These are phyloP conservation scores for Herpomyces periplanetae DNA, from an alignment of 2,329 filamentous ascomycete species.

Conservation along the genomic window DNA sequence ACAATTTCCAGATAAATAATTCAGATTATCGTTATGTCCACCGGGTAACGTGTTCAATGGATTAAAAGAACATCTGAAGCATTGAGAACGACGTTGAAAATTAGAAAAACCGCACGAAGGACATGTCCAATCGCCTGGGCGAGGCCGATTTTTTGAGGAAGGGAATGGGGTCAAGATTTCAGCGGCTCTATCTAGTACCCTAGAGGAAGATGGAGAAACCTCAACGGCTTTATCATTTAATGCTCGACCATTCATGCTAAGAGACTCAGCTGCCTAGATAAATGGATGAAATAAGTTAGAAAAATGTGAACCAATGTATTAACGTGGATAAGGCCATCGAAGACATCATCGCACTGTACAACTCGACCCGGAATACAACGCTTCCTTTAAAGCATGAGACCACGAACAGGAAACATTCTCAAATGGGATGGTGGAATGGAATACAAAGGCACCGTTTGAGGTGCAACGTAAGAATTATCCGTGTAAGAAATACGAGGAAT, in stretches of 20 bases:
- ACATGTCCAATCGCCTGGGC: conserved; percentile 94
- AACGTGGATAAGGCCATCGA: conserved; percentile 3
- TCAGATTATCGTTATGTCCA: conserved; percentile 10
- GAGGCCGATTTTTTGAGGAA: conserved; percentile 85
- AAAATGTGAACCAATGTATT: conserved; percentile 1
- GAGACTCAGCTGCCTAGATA: conserved; percentile 51
- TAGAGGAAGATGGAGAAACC: conserved; percentile 83
- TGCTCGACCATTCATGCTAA: conserved; percentile 95
- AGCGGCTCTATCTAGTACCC: conserved; percentile 69
- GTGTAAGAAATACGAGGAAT: too few species aligned
- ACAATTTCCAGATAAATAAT: conserved; percentile 27
- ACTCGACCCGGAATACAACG: too few species aligned
- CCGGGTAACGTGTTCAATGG: conserved; percentile 41
- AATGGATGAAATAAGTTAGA: conserved; percentile 3
- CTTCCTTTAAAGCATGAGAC: too few species aligned
- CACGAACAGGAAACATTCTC: too few species aligned
- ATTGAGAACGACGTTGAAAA: conserved; percentile 89
- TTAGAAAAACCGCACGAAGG: conserved; percentile 96
- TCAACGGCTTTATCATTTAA: conserved; percentile 97
- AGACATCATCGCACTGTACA: too few species aligned
- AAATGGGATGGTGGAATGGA: too few species aligned
- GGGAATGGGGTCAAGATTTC: conserved; percentile 92
- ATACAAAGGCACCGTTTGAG: too few species aligned
- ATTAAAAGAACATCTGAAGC: conserved; percentile 97
- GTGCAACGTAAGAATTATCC: too few species aligned